A percentile compares a stretch with the other conserved stretches of the same genome.
These are phyloP conservation scores for Aspergillus carlsbadensis DNA, from an alignment of 495 filamentous ascomycete species.

Conservation along the genomic window DNA sequence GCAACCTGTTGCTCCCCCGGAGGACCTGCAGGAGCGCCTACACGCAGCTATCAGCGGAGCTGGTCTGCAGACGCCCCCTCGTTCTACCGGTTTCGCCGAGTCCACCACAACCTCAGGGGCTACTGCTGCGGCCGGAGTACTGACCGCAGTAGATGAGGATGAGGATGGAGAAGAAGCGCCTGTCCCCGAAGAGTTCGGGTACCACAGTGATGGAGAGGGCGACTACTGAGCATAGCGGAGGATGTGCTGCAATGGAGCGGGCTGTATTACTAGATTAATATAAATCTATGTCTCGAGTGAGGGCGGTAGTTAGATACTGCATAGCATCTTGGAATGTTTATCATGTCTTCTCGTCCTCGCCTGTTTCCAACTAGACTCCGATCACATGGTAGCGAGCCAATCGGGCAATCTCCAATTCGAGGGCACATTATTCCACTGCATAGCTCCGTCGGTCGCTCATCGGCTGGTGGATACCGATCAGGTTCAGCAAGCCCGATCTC, in stretches of 20 bases:
- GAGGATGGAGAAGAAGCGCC: constrained; percentile 78
- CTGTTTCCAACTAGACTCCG: not conserved
- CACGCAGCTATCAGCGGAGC: constrained; percentile 39
- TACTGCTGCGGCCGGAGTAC: constrained; percentile 72
- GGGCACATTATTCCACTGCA: too few relatives aligned
- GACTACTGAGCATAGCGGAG: constrained; percentile 40
- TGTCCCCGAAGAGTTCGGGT: constrained; percentile 79
- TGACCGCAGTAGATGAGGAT: constrained; percentile 85
- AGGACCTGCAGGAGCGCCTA: constrained; percentile 44
- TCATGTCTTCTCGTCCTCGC: not conserved
- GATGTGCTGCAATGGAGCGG: constrained; percentile 24
- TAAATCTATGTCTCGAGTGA: constrained; percentile 27
- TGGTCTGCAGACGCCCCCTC: constrained; percentile 42
- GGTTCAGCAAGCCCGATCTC: not conserved
- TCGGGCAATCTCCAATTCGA: not conserved
- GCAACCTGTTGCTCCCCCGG: constrained; percentile 53
- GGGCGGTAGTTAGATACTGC: constrained; percentile 14
- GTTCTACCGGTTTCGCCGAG: constrained; percentile 23
- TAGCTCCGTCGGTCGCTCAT: too few relatives aligned
- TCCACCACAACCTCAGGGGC: constrained; percentile 50
- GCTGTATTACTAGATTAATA: constrained; percentile 51
- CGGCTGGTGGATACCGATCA: constrained; percentile 2
- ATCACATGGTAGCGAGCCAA: constrained; percentile 8
- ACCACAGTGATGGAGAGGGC: constrained; percentile 72
- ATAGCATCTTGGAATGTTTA: constrained; percentile 18